Base-by-base conservation (phyloP, 2,329 filamentous ascomycete species). In the Diplodia sapinea region DNA sequence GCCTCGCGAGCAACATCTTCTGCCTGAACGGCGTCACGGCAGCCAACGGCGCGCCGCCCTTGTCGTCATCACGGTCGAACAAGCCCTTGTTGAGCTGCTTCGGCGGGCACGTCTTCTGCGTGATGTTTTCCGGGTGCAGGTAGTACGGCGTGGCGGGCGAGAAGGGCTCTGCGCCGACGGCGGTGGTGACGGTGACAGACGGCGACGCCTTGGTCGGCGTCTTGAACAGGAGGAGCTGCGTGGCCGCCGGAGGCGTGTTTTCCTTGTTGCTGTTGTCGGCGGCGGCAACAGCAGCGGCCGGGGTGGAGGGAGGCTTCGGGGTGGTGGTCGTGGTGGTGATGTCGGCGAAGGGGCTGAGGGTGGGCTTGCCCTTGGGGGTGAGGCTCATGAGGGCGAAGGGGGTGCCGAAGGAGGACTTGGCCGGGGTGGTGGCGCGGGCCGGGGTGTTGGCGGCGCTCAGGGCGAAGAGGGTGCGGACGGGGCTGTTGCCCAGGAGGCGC, bases 71-170 rank as follows among this genome's bases (percentile, higher is more conserved):
- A 54, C 59, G 17, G 3, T 65, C 57, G 47, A 72, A 71, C 29
- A 71, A 15, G 13, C 65, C 56, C 47, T 56, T 64, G 13, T 62
- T 50, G 26, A 17, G 38, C 72, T 84, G 82, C 73, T 87, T 87
- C 0, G 84, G 83, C 1, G 85, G 85, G 68, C 83, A 84, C 0
- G 85, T 86, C 72, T 84, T 81, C 67, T 85, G 84, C 3, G 83
- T 78, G 17, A 84, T 71, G 43, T 77, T 76, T 69, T 77, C 76
- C 47, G 77, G 79, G 69, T 80, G 79, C 29, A 80, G 74, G 69
- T 81, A 82, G 71, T 80, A 84, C 23, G 81, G 83, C 8, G 80
- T 84, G 13, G 75, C 79, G 2, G 79, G 83, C 5, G 79, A 82
- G 67, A 65, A 64, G 2, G 29, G 26, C 62, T 61, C 49, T 12